phyloP scores from a whole-genome alignment of 2,329 filamentous ascomycete species.

The Leptosphaerulina australis region DNA sequence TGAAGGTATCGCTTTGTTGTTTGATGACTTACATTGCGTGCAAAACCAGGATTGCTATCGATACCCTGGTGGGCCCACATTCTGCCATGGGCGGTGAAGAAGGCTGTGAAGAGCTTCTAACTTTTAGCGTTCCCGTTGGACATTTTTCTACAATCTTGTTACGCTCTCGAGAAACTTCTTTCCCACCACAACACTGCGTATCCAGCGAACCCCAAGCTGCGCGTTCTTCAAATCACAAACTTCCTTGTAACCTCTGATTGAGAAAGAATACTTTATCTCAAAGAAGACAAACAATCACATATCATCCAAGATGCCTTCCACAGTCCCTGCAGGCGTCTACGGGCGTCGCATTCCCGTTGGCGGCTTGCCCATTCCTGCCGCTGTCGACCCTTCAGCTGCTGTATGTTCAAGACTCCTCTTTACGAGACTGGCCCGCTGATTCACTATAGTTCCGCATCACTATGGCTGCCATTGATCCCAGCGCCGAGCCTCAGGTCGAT shows the following conservation, averaged over 20 bases:
- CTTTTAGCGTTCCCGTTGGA: constrained; percentile 25
- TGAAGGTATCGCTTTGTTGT: too few relatives aligned
- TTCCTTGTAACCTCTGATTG: background rate
- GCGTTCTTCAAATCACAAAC: constrained; percentile 17
- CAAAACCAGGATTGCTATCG: constrained; percentile 7
- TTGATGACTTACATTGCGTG: background rate
- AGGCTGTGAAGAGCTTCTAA: constrained; percentile 34
- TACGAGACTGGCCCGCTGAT: constrained; percentile 21
- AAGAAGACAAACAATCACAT: constrained; percentile 8
- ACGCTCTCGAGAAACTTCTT: constrained; percentile 10
- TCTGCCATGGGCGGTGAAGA: constrained; percentile 36
- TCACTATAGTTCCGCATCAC: constrained; percentile 83
- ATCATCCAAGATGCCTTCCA: constrained; percentile 42
- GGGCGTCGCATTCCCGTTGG: constrained; percentile 89
- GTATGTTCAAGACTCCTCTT: constrained; percentile 61
- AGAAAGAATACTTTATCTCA: background rate
- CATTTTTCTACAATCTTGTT: constrained; percentile 14
- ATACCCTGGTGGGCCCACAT: constrained; percentile 17
- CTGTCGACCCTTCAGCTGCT: constrained; percentile 76
- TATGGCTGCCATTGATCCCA: constrained; percentile 97
- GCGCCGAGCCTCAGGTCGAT: constrained; percentile 62
- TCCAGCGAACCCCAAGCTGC: constrained; percentile 29
- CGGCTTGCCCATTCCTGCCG: constrained; percentile 79
- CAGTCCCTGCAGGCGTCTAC: constrained; percentile 76
- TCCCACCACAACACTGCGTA: constrained; percentile 21